phyloP scores from a whole-genome alignment of 495 filamentous ascomycete species.

The Physcia stellaris region DNA sequence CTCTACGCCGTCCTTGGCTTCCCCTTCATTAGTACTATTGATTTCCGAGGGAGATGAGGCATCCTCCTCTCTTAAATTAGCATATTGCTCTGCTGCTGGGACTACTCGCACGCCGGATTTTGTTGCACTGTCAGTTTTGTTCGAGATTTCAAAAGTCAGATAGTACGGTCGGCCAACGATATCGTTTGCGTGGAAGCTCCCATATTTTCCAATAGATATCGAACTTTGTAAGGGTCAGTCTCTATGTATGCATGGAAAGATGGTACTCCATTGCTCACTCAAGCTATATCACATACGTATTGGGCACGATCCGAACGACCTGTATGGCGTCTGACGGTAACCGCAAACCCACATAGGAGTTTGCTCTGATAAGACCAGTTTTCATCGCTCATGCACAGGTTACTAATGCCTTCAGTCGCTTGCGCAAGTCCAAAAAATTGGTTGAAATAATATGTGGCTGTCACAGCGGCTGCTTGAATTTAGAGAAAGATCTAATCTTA shows the following conservation, averaged over 20 bases:
- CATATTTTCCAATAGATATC: conserved; percentile 80
- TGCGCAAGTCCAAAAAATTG: too few species aligned
- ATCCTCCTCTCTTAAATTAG: conserved; percentile 53
- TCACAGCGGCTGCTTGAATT: too few species aligned
- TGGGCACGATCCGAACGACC: conserved; percentile 51
- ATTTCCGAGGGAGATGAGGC: conserved; percentile 27
- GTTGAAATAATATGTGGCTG: too few species aligned
- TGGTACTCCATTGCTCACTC: conserved; percentile 17
- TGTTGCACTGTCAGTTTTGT: conserved; percentile 42
- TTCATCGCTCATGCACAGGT: too few species aligned
- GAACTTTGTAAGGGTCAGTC: conserved; percentile 37
- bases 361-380: conserved; percentile 38
- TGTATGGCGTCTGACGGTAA: conserved; percentile 54
- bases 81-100: conserved; percentile 66
- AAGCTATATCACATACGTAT: conserved; percentile 50
- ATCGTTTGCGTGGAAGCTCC: conserved; percentile 70
- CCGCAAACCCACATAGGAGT: conserved; percentile 49
- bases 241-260: conserved; percentile 2
- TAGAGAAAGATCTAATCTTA: too few species aligned
- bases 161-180: conserved; percentile 81
- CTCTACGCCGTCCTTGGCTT: conserved; percentile 27
- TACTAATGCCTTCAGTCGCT: too few species aligned
- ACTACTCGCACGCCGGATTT: conserved; percentile 61
- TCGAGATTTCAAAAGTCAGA: conserved; percentile 77
- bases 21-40: conserved; percentile 28